These are phyloP conservation scores for Entomophthora muscae DNA, from an alignment of 371 early-diverging fungal species.

Conservation along the genomic window DNA sequence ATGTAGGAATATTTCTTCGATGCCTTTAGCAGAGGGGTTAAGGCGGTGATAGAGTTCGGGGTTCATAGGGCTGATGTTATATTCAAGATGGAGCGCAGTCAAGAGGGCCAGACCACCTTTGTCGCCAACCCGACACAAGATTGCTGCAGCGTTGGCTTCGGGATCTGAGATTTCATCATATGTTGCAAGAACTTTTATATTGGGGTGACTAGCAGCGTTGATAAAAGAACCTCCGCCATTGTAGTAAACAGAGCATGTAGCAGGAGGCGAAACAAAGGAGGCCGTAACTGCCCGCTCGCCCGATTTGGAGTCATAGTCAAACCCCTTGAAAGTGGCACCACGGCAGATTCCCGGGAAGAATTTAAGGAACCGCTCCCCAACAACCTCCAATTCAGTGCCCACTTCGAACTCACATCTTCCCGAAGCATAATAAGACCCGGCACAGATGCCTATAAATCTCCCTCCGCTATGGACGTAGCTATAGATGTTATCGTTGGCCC, in stretches of 20 bases:
- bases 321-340: constrained; percentile 61
- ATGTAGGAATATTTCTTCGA: not conserved
- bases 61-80: not conserved
- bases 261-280: not conserved
- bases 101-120: constrained; percentile 37
- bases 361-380: constrained; percentile 48
- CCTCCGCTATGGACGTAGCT: constrained; percentile 69
- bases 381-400: constrained; percentile 52
- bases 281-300: constrained; percentile 22
- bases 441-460: constrained; percentile 78
- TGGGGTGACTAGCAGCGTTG: constrained; percentile 21
- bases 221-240: constrained; percentile 69
- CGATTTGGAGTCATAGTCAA: constrained; percentile 56
- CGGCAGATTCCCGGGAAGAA: constrained; percentile 52
- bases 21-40: not conserved
- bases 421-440: constrained; percentile 79
- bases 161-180: constrained; percentile 23
- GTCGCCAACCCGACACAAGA: constrained; percentile 34
- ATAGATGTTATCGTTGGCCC: constrained; percentile 34
- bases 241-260: constrained; percentile 28
- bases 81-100: constrained; percentile 56
- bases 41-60: not conserved
- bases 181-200: constrained; percentile 33
- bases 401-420: constrained; percentile 51
- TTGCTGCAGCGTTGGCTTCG: constrained; percentile 21